Conservation (phyloP, 2,329 filamentous ascomycete genomes). For the Lachnellula hyalina region DNA sequence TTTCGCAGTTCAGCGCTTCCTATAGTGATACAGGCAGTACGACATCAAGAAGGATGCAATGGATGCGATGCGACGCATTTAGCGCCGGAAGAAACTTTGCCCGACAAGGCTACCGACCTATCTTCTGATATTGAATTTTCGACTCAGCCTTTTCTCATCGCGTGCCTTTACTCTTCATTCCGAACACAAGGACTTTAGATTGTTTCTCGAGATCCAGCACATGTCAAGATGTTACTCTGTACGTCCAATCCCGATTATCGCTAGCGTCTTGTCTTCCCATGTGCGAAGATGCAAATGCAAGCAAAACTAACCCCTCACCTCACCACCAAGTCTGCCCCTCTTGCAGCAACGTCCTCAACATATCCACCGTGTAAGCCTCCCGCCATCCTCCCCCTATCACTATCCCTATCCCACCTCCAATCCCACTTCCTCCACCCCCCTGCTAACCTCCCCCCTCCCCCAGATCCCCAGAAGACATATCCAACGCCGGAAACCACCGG, state of each 20-base stretch:
- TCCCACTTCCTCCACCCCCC: too few relatives aligned
- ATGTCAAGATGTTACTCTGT: constrained; percentile 60
- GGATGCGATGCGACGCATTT: neutral
- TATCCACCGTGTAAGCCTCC: constrained; percentile 40
- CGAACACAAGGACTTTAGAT: neutral
- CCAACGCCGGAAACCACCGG: constrained; percentile 59
- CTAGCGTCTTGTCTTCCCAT: neutral
- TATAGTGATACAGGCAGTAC: neutral
- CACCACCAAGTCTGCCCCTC: constrained; percentile 74
- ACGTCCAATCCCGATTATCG: constrained; percentile 25
- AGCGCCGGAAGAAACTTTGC: neutral
- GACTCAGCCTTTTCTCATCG: neutral
- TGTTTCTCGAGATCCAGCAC: neutral
- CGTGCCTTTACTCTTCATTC: too few relatives aligned
- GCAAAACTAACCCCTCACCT: neutral
- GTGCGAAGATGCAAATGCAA: neutral
- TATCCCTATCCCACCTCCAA: neutral
- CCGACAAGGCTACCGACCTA: neutral
- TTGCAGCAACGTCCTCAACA: constrained; percentile 79
- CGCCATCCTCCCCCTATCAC: neutral
- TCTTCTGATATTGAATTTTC: neutral
- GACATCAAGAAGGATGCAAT: neutral
- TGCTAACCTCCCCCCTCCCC: neutral
- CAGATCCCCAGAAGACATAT: constrained; percentile 32
- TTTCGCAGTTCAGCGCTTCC: neutral